Conservation (phyloP, 2,329 filamentous ascomycete genomes). For the Apiospora phragmitis region DNA sequence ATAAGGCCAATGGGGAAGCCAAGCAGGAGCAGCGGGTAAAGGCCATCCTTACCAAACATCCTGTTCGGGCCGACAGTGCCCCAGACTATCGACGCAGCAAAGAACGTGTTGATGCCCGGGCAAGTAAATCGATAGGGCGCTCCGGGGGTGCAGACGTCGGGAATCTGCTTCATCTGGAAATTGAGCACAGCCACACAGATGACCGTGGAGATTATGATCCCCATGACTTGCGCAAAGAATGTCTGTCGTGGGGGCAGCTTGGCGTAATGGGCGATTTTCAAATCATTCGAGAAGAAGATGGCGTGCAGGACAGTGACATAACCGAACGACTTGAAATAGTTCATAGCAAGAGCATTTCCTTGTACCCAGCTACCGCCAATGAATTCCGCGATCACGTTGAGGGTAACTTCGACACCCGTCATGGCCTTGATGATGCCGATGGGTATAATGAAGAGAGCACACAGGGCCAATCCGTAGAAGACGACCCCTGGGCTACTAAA, state of each 20-base stretch:
- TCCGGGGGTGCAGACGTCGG: slow-evolving; percentile 47
- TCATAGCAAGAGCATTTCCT: slow-evolving; percentile 53
- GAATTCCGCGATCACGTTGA: slow-evolving; percentile 55
- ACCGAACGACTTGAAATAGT: slow-evolving; percentile 54
- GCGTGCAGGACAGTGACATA: slow-evolving; percentile 46
- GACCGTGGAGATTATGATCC: slow-evolving; percentile 45
- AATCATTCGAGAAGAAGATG: slow-evolving; percentile 37
- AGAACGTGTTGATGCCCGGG: slow-evolving; percentile 55
- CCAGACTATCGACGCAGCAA: slow-evolving; percentile 50
- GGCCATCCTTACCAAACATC: slow-evolving; percentile 37
- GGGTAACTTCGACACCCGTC: slow-evolving; percentile 51
- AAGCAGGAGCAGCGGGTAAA: slow-evolving; percentile 34
- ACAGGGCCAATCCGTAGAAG: slow-evolving; percentile 51
- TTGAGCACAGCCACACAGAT: slow-evolving; percentile 30
- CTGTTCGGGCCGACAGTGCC: slow-evolving; percentile 40
- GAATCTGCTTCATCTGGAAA: slow-evolving; percentile 51
- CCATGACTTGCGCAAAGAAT: slow-evolving; percentile 59
- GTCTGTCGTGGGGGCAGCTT: slow-evolving; percentile 62
- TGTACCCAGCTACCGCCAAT: slow-evolving; percentile 52
- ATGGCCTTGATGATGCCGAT: slow-evolving; percentile 54
- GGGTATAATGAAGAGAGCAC: slow-evolving; percentile 51
- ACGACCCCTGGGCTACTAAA: slow-evolving; percentile 52
- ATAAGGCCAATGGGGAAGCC: slow-evolving; percentile 37
- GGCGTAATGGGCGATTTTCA: slow-evolving; percentile 55
- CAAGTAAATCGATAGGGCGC: slow-evolving; percentile 52